These are phyloP conservation scores for Petunia secreta DNA, from an alignment of 257 asterid genomes.

Conservation along the genomic window DNA sequence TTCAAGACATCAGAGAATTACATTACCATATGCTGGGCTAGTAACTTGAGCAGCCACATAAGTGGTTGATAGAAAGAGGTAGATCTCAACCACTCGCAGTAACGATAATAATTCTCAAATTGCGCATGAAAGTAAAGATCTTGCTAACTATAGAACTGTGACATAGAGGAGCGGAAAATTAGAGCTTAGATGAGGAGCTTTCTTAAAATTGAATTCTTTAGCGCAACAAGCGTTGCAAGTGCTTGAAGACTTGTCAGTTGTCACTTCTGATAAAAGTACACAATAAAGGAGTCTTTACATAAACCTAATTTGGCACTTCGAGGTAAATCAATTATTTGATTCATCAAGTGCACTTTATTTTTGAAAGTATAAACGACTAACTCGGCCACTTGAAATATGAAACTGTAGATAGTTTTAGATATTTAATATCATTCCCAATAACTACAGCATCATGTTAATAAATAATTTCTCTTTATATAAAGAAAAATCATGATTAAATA, in stretches of 20 bases:
- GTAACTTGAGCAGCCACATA: not conserved
- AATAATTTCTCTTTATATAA: too few relatives aligned
- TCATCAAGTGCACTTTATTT: not conserved
- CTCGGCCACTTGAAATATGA: not conserved
- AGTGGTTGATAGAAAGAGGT: not conserved
- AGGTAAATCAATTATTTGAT: not conserved
- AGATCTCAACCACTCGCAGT: not conserved
- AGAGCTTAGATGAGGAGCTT: not conserved
- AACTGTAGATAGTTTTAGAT: not conserved
- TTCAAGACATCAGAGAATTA: not conserved
- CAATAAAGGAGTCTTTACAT: not conserved
- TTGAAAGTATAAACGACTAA: not conserved
- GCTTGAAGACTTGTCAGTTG: not conserved
- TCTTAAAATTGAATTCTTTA: not conserved
- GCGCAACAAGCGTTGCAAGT: not conserved
- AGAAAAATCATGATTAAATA: not conserved
- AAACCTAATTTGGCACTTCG: not conserved
- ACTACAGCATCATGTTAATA: not conserved
- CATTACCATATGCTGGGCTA: not conserved
- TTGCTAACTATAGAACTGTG: not conserved
- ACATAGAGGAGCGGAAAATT: not conserved
- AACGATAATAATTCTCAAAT: not conserved
- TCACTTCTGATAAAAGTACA: not conserved
- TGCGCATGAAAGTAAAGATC: not conserved
- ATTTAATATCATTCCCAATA: not conserved